Base-by-base conservation (phyloP, 306 rosid genomes). In the Quercus ilex region DNA sequence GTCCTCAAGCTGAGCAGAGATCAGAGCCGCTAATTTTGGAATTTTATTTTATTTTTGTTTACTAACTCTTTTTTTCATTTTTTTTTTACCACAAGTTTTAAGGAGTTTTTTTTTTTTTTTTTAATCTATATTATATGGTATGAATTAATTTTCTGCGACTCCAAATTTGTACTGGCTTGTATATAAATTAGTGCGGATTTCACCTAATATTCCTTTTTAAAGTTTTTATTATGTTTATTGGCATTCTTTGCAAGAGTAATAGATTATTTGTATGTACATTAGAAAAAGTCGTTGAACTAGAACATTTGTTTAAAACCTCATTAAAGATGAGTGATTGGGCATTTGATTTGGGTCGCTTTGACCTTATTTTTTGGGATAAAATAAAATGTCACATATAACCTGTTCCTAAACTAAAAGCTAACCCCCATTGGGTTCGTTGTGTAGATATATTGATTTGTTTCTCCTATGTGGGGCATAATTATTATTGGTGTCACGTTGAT, bases 1-100 rank as follows among this genome's bases (percentile, higher is more conserved):
- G 71, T 88, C 10, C 77, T 79, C 5, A 85, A 78, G 56, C 83
- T 83, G 14, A 73, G 86, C 74, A 77, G 88, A 77, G 86, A 86
- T 76, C 78, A 73, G 69, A 79, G 78, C 77, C 68, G 38, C 28
- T 75, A 58, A 83, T 63, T 5, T 38, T 15, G 18, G 52, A 55
- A 14, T 64, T 31, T 17, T 5, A 2, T 63, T 33, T 9, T 9
- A 2, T 19, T 35, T 9, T 8, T 12, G 20, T 19, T 68, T 35
- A 19, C 72, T 68, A 35, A 67, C 72, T 19, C 26, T 10, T 65
- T 65, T 12, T 17, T 35, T 10, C 11, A 8, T 38, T 38, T 38
- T 17, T 19, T 33, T 23, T 8, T 18, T 31, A 67, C 49, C 71
- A 65, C n/a, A 65, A 1, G 19, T 12, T 60, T 60, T 6, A 23